Conservation (phyloP, 176 grass and related monocot species). For the Thalia dealbata region DNA sequence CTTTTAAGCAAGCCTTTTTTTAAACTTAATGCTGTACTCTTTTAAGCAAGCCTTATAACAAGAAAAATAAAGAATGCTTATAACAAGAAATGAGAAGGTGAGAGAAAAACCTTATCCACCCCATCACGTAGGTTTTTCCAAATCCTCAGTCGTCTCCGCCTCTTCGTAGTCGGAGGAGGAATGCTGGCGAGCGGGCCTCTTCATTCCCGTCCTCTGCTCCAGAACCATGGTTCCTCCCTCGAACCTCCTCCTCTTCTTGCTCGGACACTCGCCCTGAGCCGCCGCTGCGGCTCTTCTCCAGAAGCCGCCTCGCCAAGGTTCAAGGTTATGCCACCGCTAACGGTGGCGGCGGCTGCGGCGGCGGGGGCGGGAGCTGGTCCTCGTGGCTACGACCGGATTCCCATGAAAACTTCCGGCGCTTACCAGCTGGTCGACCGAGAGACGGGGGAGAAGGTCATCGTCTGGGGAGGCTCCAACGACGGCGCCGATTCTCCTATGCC, state of each 20-base stretch:
- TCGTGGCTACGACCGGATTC: slow-evolving; percentile 36
- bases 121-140: not conserved
- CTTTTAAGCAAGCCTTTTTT: too few relatives aligned
- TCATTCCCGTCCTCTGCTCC: not conserved
- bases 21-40: too few relatives aligned
- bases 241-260: not conserved
- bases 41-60: too few relatives aligned
- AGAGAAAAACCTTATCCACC: not conserved
- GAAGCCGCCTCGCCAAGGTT: not conserved
- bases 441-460: slow-evolving; percentile 56
- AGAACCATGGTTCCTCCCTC: not conserved
- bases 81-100: not conserved
- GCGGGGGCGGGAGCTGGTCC: not conserved
- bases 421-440: slow-evolving; percentile 57
- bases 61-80: too few relatives aligned
- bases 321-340: not conserved
- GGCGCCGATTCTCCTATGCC: slow-evolving; percentile 19
- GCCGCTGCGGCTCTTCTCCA: not conserved
- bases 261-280: not conserved
- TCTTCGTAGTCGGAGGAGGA: not conserved
- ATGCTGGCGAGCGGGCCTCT: not conserved
- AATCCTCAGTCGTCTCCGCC: not conserved
- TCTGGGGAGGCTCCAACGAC: slow-evolving; percentile 67
- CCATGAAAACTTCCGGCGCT: slow-evolving; percentile 58
- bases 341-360: not conserved